A percentile compares a stretch with the other conserved stretches of the same genome.
These are phyloP conservation scores for Tetrahymena borealis DNA, from an alignment of 73 alveolate species.

Conservation along the genomic window DNA sequence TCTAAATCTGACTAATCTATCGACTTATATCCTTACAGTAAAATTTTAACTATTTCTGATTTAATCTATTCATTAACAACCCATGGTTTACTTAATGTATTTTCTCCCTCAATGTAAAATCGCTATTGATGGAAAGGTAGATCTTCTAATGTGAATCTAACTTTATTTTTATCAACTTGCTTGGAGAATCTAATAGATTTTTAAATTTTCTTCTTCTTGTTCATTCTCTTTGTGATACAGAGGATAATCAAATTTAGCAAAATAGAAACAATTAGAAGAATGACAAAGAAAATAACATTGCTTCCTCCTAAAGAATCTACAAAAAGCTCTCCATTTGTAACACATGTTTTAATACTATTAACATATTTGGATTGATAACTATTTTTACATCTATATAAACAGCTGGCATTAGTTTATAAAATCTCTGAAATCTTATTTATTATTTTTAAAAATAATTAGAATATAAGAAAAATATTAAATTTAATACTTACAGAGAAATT, in stretches of 20 bases:
- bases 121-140: background rate
- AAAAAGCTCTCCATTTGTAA: background rate
- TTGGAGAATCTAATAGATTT: background rate
- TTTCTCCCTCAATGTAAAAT: background rate
- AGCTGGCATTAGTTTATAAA: background rate
- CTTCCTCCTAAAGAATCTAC: background rate
- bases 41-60: background rate
- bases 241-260: background rate
- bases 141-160: background rate
- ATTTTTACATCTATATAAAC: background rate
- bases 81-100: background rate
- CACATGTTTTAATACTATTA: background rate
- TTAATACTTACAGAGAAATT: background rate
- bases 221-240: background rate
- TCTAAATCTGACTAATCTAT: background rate
- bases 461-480: background rate
- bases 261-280: background rate
- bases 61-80: background rate
- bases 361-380: background rate
- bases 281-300: background rate
- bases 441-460: too few relatives aligned
- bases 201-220: background rate
- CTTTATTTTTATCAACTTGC: background rate
- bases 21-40: background rate
- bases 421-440: too few relatives aligned